These are phyloP conservation scores for Globisporangium barbulae DNA, from an alignment of 352 stramenopile species.

Conservation along the genomic window DNA sequence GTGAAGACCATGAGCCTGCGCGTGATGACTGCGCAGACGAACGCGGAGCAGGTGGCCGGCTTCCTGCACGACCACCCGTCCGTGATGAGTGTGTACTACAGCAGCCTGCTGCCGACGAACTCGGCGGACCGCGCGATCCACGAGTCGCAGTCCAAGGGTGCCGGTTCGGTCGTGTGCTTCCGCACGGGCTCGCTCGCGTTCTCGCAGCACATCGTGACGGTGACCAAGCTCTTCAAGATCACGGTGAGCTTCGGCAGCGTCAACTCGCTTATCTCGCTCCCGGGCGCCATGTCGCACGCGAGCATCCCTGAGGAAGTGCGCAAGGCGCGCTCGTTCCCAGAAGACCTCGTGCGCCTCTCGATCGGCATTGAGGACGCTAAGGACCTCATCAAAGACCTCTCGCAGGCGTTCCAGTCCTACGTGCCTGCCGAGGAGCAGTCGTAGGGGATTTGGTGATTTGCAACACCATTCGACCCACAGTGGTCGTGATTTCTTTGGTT, in stretches of 20 bases:
- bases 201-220: constrained; percentile 87
- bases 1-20: constrained; percentile 89
- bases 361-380: constrained; percentile 93
- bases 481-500: background rate
- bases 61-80: constrained; percentile 85
- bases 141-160: constrained; percentile 78
- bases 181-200: constrained; percentile 81
- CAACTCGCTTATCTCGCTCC: constrained; percentile 91
- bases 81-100: constrained; percentile 92
- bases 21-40: constrained; percentile 81
- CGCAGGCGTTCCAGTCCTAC: constrained; percentile 85
- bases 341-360: constrained; percentile 92
- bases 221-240: constrained; percentile 95
- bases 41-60: constrained; percentile 86
- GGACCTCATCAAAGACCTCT: constrained; percentile 94
- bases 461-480: background rate
- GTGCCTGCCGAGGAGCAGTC: constrained; percentile 22
- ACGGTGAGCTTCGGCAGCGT: constrained; percentile 92
- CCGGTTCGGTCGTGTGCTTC: constrained; percentile 91
- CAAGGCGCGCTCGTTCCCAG: constrained; percentile 88
- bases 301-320: constrained; percentile 92
- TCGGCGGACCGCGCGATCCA: constrained; percentile 79
- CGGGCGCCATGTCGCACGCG: constrained; percentile 94
- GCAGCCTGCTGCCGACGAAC: constrained; percentile 68
- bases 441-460: background rate